These are phyloP conservation scores for Arthrobotrys pseudoclavata DNA, from an alignment of 2,329 filamentous ascomycete species.

Conservation along the genomic window DNA sequence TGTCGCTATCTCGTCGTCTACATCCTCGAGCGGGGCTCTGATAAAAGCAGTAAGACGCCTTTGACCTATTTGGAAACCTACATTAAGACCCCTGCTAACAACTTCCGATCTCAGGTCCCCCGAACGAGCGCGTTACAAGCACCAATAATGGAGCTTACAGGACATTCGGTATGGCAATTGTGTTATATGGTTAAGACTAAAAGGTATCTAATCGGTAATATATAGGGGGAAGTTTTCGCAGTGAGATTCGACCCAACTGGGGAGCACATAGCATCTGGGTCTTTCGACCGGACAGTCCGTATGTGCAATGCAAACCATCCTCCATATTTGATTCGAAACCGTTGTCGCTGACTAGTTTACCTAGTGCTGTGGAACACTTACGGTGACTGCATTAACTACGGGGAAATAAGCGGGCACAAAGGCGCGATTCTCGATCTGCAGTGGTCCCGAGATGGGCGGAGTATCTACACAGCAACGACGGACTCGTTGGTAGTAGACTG, in stretches of 20 bases:
- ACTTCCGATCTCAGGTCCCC: conserved; percentile 72
- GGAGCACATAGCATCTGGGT: conserved; percentile 90
- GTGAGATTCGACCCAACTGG: conserved; percentile 91
- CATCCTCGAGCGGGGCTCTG: conserved; percentile 73
- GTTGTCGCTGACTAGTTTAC: conserved; percentile 14
- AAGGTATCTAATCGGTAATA: conserved; percentile 44
- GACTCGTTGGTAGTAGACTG: conserved; percentile 94
- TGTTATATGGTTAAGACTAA: not conserved
- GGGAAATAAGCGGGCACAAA: conserved; percentile 86
- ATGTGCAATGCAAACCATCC: conserved; percentile 65
- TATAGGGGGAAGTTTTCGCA: conserved; percentile 83
- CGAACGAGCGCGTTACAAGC: conserved; percentile 87
- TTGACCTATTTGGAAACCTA: conserved; percentile 64
- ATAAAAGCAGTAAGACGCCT: conserved; percentile 75
- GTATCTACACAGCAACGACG: conserved; percentile 85
- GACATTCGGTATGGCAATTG: conserved; percentile 64
- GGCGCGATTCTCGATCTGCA: conserved; percentile 92
- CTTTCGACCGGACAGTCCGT: conserved; percentile 94
- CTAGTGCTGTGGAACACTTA: conserved; percentile 93
- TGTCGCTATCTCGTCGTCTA: conserved; percentile 73
- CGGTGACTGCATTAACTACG: conserved; percentile 94
- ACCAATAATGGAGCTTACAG: conserved; percentile 92
- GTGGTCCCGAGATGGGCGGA: conserved; percentile 94
- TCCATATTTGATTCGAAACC: not conserved
- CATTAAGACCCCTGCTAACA: conserved; percentile 64